Base-by-base conservation (phyloP, 495 filamentous ascomycete genomes). In the Sporormia fimetaria region DNA sequence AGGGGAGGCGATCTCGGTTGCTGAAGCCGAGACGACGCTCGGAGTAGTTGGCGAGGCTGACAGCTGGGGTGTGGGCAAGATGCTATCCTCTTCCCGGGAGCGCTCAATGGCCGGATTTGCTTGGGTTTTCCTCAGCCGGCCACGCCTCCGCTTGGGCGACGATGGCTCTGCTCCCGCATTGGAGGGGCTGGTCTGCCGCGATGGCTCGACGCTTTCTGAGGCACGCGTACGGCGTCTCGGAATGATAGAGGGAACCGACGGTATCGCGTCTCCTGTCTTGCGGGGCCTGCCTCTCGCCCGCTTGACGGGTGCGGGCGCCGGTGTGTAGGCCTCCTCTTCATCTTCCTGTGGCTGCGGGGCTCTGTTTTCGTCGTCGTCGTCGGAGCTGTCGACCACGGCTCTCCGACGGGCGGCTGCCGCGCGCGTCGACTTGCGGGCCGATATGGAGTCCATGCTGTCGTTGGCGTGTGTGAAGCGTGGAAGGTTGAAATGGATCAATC, bases 281-380 rank as follows among this genome's bases (percentile, higher is more conserved):
- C 72, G 69, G 57, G 68, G 71, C 40, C 68, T 64, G 42, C 65
- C 51, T 51, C 57, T 66, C 47, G 64, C 66, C 44, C 50, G 63
- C 49, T 64, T 59, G 30, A 57, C 49, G 3, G 83, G 76, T 8
- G 79, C 82, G 1, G 83, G 76, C 11, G 78, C 82, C 6, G 83
- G 84, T 11, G 81, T 83, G 48, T 83, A 90, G 16, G 88, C 83
- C 27, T 87, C 79, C 41, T 74, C 76, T 32, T 75, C 76, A 3
- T 49, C 51, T 28, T 52, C 52, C 67, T 12, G 64, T 56, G 15
- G 71, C 66, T 27, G 28, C 4, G 50, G 44, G 49, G 73, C 73
- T 46, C 74, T 66, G 26, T 67, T 60, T 40, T 81, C 81, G 21
- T 87, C 83, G 7, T 73, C 70, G 33, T 74, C 75, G 3, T 81